phyloP scores from a whole-genome alignment of 1,284 basidiomycete species.

The Pseudozyma tsukubaensis region DNA sequence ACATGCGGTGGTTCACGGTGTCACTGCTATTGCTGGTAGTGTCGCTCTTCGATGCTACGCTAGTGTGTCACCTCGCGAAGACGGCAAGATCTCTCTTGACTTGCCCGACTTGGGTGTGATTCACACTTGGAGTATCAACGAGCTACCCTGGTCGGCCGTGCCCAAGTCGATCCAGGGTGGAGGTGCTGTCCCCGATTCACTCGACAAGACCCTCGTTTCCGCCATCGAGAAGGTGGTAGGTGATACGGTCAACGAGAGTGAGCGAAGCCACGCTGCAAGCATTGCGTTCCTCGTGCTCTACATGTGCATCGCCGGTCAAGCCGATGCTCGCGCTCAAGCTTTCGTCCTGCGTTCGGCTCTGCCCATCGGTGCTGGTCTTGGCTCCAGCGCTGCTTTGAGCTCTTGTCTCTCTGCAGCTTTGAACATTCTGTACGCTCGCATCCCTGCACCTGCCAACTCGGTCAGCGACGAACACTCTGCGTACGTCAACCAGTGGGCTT shows the following conservation, averaged over 20 bases:
- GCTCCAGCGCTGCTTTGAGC: slow-evolving; percentile 95
- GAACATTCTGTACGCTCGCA: slow-evolving; percentile 72
- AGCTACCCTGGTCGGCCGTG: slow-evolving; percentile 86
- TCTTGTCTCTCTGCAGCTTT: slow-evolving; percentile 85
- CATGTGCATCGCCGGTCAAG: slow-evolving; percentile 78
- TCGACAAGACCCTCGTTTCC: slow-evolving; percentile 51
- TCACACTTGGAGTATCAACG: slow-evolving; percentile 80
- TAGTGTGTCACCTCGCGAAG: slow-evolving; percentile 79
- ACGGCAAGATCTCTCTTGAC: slow-evolving; percentile 80
- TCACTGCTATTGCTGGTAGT: slow-evolving; percentile 93
- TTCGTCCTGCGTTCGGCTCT: slow-evolving; percentile 89
- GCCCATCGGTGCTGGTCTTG: slow-evolving; percentile 97
- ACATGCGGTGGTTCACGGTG: slow-evolving; percentile 97
- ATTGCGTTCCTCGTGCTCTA: slow-evolving; percentile 94
- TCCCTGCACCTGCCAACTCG: slow-evolving; percentile 72
- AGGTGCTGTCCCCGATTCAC: slow-evolving; percentile 74
- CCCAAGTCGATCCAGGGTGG: slow-evolving; percentile 31
- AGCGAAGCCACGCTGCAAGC: slow-evolving; percentile 74
- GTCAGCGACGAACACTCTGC: slow-evolving; percentile 73
- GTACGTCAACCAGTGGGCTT: slow-evolving; percentile 91
- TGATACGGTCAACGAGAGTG: slow-evolving; percentile 52
- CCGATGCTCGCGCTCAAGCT: slow-evolving; percentile 77
- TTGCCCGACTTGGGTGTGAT: slow-evolving; percentile 85
- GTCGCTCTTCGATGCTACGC: slow-evolving; percentile 96
- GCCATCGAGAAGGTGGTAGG: slow-evolving; percentile 58